Conservation (phyloP, 2,329 filamentous ascomycete genomes). For the Clonostachys rhizophaga region DNA sequence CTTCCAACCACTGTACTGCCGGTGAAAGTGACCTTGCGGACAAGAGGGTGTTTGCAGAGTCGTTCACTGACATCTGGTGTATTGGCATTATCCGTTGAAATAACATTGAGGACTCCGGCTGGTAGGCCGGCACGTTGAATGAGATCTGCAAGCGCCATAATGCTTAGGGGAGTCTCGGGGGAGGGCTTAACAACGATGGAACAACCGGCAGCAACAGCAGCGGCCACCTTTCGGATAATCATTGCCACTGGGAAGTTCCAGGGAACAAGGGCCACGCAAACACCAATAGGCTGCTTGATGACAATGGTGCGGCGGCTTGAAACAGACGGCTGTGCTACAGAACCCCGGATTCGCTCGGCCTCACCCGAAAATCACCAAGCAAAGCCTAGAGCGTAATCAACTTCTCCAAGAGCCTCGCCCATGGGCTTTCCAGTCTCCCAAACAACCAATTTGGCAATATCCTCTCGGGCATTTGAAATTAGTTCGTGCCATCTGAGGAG, state of each 20-base stretch:
- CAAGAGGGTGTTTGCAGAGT: constrained; percentile 60
- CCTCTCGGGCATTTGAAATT: constrained; percentile 26
- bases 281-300: constrained; percentile 49
- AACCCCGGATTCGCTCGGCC: constrained; percentile 49
- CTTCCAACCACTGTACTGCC: constrained; percentile 63
- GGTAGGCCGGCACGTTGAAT: constrained; percentile 71
- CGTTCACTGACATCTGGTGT: constrained; percentile 62
- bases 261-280: constrained; percentile 24
- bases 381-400: constrained; percentile 50
- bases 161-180: constrained; percentile 70
- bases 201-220: constrained; percentile 67
- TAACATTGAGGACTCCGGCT: constrained; percentile 68
- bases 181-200: constrained; percentile 74
- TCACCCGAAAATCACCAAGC: constrained; percentile 53
- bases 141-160: constrained; percentile 54
- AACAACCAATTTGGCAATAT: constrained; percentile 30
- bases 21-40: constrained; percentile 74
- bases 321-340: constrained; percentile 51
- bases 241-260: constrained; percentile 59
- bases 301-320: constrained; percentile 64
- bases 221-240: constrained; percentile 37
- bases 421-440: constrained; percentile 54
- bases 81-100: constrained; percentile 52
- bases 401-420: constrained; percentile 45
- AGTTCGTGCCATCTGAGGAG: constrained; percentile 33